A percentile compares a stretch with the other conserved stretches of the same genome.
phyloP scores from a whole-genome alignment of 1,284 basidiomycete genomes.

The Bjerkandera adusta region DNA sequence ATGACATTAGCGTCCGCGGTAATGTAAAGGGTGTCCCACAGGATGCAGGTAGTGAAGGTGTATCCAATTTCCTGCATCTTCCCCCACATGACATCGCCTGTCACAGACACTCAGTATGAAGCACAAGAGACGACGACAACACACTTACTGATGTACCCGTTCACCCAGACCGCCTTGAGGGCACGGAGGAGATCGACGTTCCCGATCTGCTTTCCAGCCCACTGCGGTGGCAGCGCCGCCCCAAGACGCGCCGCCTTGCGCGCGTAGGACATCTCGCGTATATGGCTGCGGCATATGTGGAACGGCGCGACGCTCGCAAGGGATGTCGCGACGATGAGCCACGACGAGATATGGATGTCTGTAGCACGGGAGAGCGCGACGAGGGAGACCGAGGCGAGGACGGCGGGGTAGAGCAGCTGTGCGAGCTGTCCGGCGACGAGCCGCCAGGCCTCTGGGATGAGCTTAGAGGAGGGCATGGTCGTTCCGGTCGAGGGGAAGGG shows the following conservation, averaged over 20 bases:
- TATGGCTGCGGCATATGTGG: background rate
- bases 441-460: background rate
- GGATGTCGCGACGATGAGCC: constrained; percentile 7
- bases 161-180: constrained; percentile 11
- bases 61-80: constrained; percentile 17
- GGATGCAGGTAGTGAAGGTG: constrained; percentile 15
- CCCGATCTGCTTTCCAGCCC: constrained; percentile 17
- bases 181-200: constrained; percentile 18
- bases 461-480: background rate
- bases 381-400: background rate
- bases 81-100: constrained; percentile 20
- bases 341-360: background rate
- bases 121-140: background rate
- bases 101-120: background rate
- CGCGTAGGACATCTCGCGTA: constrained; percentile 10
- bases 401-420: background rate
- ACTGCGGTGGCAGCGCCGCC: constrained; percentile 18
- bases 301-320: constrained; percentile 10
- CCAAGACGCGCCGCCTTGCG: constrained; percentile 18
- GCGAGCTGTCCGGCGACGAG: background rate
- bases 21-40: constrained; percentile 20
- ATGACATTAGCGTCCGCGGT: constrained; percentile 22
- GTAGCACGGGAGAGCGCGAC: background rate
- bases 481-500: too few relatives aligned
- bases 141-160: constrained; percentile 21